Percentiles rank a stretch among this genome's conserved stretches.
Conservation (phyloP, 176 grass and related monocot species). For the Secale cereale region DNA sequence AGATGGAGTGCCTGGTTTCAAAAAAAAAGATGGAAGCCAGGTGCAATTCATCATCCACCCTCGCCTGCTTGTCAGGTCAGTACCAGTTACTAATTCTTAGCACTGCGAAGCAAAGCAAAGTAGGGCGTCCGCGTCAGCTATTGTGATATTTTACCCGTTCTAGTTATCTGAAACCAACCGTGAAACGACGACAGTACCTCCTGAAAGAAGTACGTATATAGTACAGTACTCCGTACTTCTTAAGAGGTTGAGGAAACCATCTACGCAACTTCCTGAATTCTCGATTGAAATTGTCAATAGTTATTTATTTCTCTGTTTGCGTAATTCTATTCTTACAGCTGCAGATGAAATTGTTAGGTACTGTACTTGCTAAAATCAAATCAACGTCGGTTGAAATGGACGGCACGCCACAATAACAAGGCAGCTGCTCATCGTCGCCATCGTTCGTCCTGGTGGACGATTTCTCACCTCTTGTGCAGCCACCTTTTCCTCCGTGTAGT, state of each 20-base stretch:
- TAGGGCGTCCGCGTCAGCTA: not conserved
- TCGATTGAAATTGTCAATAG: not conserved
- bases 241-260: not conserved
- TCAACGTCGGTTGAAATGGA: constrained; percentile 14
- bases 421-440: not conserved
- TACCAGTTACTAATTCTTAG: not conserved
- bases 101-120: not conserved
- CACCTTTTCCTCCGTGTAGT: not conserved
- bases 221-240: not conserved
- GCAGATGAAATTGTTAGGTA: not conserved
- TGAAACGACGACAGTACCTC: not conserved
- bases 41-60: too few species aligned
- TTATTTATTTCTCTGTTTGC: not conserved
- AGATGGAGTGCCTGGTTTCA: too few species aligned
- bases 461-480: constrained; percentile 29
- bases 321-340: constrained; percentile 15
- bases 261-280: not conserved
- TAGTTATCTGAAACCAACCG: not conserved
- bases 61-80: too few species aligned
- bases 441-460: constrained; percentile 5
- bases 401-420: constrained; percentile 16
- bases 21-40: too few species aligned
- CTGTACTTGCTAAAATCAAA: not conserved
- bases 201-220: not conserved
- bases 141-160: not conserved